Percentiles rank a stretch among this genome's conserved stretches.
Conservation (phyloP, 2,329 filamentous ascomycete genomes). For the Cadophora sp. region DNA sequence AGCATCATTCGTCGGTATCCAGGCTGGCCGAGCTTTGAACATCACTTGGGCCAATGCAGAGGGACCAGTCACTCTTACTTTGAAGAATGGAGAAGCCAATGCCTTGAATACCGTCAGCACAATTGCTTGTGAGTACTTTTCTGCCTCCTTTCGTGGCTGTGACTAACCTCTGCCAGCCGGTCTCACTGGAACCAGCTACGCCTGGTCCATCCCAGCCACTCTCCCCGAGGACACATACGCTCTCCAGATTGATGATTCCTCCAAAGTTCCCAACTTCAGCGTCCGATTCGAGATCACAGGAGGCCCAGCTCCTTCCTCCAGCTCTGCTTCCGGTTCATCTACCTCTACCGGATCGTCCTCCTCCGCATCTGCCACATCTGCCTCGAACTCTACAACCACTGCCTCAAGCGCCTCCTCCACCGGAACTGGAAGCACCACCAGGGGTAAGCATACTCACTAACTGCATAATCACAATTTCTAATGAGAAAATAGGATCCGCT, state of each 20-base stretch:
- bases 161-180: conserved; percentile 30
- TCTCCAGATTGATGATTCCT: conserved; percentile 38
- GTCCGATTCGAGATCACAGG: conserved; percentile 38
- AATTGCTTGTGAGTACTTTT: conserved; percentile 37
- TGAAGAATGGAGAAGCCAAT: conserved; percentile 39
- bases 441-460: conserved; percentile 2
- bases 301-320: conserved; percentile 25
- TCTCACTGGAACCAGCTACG: conserved; percentile 35
- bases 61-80: conserved; percentile 39
- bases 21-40: conserved; percentile 35
- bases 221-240: conserved; percentile 36
- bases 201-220: conserved; percentile 34
- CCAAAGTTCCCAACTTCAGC: conserved; percentile 36
- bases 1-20: conserved; percentile 32
- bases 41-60: conserved; percentile 39
- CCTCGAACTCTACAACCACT: conserved; percentile 22
- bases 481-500: conserved; percentile 10
- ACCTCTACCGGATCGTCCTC: conserved; percentile 14
- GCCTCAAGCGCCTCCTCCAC: conserved; percentile 16
- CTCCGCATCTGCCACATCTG: conserved; percentile 21
- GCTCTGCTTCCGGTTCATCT: conserved; percentile 22
- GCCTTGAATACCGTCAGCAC: conserved; percentile 35
- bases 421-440: conserved; percentile 7
- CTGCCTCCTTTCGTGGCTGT: neutral
- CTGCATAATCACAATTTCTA: neutral